Evolutionary conservation across 805 yeast genomes (phyloP).

Genomic region (Candida lessepsii): DNA sequence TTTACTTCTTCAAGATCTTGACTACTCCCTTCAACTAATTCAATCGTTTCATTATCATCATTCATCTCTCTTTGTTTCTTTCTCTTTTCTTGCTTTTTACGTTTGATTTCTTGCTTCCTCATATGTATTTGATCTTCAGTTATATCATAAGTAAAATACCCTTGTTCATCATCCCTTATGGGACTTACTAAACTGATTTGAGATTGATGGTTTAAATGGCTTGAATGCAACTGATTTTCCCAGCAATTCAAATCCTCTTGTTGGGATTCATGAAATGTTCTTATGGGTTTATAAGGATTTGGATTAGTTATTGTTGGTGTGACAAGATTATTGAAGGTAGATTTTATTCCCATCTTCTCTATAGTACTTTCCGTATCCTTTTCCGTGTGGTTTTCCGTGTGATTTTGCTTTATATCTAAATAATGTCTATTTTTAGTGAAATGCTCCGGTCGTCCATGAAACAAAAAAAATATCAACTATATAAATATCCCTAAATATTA

Average conservation of each 20-base stretch:
- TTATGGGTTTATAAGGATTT: constrained; percentile 2
- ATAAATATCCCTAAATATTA: no score
- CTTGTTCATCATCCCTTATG: neutral
- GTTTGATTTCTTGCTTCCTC: constrained; percentile 3
- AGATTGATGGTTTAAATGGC: neutral
- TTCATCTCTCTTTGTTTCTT: neutral
- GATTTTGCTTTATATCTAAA: no score
- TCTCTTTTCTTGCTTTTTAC: constrained; percentile 4
- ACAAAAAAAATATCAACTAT: no score
- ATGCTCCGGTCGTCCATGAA: no score
- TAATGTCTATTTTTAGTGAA: no score
- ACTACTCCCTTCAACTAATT: neutral
- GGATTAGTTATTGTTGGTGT: constrained; percentile 17
- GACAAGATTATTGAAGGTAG: constrained; percentile 10
- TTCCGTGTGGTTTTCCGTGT: no score
- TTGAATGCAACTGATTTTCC: constrained; percentile 1
- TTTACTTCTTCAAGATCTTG: neutral
- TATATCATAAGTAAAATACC: neutral
- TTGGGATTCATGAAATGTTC: neutral
- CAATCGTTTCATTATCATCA: neutral
- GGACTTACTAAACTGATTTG: neutral
- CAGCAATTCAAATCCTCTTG: neutral
- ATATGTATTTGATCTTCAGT: constrained; percentile 1
- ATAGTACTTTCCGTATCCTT: no score
- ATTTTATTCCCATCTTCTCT: constrained; percentile 11